These are phyloP conservation scores for Fusarium metavorans DNA, from an alignment of 2,329 filamentous ascomycete genomes.

Conservation along the genomic window DNA sequence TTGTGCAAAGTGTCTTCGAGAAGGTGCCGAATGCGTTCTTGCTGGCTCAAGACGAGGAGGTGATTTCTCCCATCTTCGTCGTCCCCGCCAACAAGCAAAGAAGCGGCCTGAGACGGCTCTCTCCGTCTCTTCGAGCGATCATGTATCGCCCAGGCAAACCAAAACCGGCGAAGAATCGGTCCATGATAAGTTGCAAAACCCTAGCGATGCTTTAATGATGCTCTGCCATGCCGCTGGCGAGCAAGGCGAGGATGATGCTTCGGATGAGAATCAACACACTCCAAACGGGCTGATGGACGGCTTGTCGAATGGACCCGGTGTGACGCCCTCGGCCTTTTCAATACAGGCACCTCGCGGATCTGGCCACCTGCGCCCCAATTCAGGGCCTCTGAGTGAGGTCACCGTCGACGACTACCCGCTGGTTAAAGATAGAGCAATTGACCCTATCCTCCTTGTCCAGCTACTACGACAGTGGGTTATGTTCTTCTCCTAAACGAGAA, in stretches of 20 bases:
- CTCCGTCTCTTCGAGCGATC: constrained; percentile 10
- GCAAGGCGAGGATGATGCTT: not conserved
- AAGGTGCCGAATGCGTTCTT: constrained; percentile 19
- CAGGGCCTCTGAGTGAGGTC: not conserved
- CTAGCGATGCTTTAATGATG: not conserved
- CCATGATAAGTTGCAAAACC: not conserved
- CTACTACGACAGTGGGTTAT: not conserved
- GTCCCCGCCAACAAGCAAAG: constrained; percentile 1
- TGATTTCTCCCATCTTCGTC: constrained; percentile 20
- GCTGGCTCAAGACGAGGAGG: constrained; percentile 16
- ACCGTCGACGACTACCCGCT: not conserved
- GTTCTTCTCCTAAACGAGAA: not conserved
- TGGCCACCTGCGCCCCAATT: not conserved
- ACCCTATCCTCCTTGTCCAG: not conserved
- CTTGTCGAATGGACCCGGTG: not conserved
- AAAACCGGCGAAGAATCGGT: constrained; percentile 7
- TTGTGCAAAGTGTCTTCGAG: constrained; percentile 21
- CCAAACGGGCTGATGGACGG: not conserved
- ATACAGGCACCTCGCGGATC: not conserved
- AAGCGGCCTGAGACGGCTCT: not conserved
- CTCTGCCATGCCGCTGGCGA: not conserved
- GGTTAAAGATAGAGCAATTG: not conserved
- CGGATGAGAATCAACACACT: not conserved
- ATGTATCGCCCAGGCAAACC: constrained; percentile 7
- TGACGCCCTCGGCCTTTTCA: not conserved